Evolutionary conservation across 306 rosid species (phyloP), one percentile per base, ranked within the genome.

Genomic region (barrel medic (Medicago truncatula)): DNA sequence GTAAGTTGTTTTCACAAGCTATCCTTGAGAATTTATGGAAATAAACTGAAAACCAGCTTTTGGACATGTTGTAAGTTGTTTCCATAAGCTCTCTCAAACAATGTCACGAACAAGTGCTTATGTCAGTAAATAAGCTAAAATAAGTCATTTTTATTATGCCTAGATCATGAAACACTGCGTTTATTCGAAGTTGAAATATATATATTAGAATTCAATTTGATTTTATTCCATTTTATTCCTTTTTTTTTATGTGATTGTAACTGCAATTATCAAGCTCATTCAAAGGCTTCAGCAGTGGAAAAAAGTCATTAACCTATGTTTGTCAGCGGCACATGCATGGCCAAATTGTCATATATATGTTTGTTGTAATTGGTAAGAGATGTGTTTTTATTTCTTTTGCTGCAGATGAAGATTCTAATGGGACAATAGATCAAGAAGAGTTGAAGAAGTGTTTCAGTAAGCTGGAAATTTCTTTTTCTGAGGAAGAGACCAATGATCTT

Each of bases 341-440:
- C 64, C 79, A 43, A 56, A 41, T 16, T 52, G 28, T 60, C 52
- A 53, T 50, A 38, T 66, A 47, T 64, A 62, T 60, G 4, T 28
- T 79, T n/a, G 36, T 66, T 50, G 6, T 50, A 47, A 52, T 56
- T 64, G 65, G 56, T 73, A 73, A 69, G 36, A 76, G 60, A 6
- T 64, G 58, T 78, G 47, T 59, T 50, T 76, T 79, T 67, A 6
- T 85, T 43, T 70, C 8, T 73, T 81, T 79, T 66, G 56, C 34
- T 59, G 39, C 80, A 94, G 98, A 95, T 62, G 98, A 90, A 86
- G 98, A 95, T 85, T 88, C 90, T 21, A 92, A 95, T 64, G 98
- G 97, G 11, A 80, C 67, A 53, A 88, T 95, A 40, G 98, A 95
- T 83, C 85, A 79, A 13, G 89, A 71, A 60, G 98, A 95, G 83